phyloP scores from a whole-genome alignment of 257 asterid species.

The Solanum piurae region DNA sequence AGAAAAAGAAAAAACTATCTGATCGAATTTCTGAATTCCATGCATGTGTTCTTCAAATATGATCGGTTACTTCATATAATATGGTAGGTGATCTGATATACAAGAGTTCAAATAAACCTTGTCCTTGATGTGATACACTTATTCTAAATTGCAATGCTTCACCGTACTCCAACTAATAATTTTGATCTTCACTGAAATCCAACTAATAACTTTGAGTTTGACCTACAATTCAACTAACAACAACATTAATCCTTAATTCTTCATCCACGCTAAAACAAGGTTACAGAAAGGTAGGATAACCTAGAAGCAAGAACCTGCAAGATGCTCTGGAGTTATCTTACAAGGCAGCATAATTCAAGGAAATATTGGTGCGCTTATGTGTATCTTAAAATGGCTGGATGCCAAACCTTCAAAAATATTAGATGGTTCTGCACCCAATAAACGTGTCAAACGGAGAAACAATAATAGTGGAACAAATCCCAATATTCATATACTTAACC shows the following conservation, averaged over 20 bases:
- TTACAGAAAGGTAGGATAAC: background rate
- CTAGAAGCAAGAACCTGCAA: background rate
- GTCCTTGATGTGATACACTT: background rate
- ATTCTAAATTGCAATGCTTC: background rate
- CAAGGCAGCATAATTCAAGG: background rate
- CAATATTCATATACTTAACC: background rate
- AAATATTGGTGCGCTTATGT: background rate
- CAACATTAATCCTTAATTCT: background rate
- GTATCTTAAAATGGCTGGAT: background rate
- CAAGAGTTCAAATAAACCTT: background rate
- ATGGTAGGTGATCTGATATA: background rate
- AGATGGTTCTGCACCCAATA: background rate
- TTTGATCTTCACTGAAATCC: background rate
- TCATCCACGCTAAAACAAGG: background rate
- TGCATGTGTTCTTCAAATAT: background rate
- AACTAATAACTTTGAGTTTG: background rate
- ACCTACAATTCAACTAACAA: background rate
- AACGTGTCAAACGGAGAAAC: background rate
- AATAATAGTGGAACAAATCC: background rate
- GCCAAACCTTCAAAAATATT: background rate
- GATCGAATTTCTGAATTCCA: background rate
- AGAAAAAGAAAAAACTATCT: background rate
- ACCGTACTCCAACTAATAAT: background rate
- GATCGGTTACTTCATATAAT: background rate
- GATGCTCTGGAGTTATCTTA: background rate